These are phyloP conservation scores for Raddia distichophylla DNA, from an alignment of 176 grass and related monocot species.

Conservation along the genomic window DNA sequence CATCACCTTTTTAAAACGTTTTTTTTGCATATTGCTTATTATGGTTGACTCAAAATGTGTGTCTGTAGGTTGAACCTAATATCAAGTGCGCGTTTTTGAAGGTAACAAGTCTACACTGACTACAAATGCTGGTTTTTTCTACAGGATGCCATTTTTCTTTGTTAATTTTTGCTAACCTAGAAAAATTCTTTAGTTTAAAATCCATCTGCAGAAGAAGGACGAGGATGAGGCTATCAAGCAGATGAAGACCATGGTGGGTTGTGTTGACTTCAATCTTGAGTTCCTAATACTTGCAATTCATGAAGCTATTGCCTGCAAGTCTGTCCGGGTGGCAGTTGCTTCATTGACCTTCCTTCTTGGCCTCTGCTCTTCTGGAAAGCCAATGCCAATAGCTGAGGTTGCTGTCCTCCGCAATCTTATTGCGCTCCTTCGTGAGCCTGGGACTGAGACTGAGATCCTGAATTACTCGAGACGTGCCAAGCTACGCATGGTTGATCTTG, in stretches of 20 bases:
- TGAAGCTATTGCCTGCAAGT: conserved; percentile 80
- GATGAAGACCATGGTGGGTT: conserved; percentile 74
- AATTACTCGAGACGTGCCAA: conserved; percentile 72
- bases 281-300: conserved; percentile 75
- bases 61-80: conserved; percentile 76
- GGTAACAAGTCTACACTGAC: conserved; percentile 45
- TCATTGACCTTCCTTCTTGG: conserved; percentile 67
- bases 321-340: conserved; percentile 59
- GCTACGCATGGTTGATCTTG: conserved; percentile 64
- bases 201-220: conserved; percentile 76
- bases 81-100: conserved; percentile 82
- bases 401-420: conserved; percentile 78
- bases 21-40: conserved; percentile 33
- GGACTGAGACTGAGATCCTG: conserved; percentile 74
- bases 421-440: conserved; percentile 55
- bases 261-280: conserved; percentile 76
- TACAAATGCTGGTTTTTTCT: conserved; percentile 14
- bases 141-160: conserved; percentile 29
- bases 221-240: conserved; percentile 70
- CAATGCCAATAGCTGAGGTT: conserved; percentile 78
- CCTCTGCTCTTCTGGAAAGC: conserved; percentile 67
- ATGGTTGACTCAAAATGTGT: conserved; percentile 36
- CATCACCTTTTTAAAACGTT: conserved; percentile 16
- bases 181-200: conserved; percentile 68
- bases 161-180: conserved; percentile 50